These are phyloP conservation scores for Fusarium sp. DNA, from an alignment of 2,329 filamentous ascomycete species.

Conservation along the genomic window DNA sequence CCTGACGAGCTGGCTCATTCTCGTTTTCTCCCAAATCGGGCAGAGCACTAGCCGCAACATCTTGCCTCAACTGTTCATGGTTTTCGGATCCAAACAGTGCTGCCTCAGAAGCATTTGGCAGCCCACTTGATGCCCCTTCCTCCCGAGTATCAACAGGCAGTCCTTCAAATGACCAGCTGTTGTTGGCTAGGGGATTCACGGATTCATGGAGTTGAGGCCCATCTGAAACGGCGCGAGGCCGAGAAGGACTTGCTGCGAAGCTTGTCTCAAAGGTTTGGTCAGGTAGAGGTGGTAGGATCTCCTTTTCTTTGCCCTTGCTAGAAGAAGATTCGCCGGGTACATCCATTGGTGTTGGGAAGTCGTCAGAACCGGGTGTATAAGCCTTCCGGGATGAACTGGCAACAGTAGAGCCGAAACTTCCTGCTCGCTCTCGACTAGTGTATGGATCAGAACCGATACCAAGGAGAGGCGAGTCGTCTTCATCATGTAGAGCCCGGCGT, in stretches of 20 bases:
- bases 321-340: conserved; percentile 7
- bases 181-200: conserved; percentile 65
- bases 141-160: conserved; percentile 45
- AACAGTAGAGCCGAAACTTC: conserved; percentile 37
- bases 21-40: neutral
- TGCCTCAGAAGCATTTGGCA: neutral
- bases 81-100: neutral
- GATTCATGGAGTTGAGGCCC: conserved; percentile 57
- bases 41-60: neutral
- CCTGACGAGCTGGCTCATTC: neutral
- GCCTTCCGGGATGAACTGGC: conserved; percentile 39
- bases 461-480: conserved; percentile 4
- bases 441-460: neutral
- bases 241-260: conserved; percentile 38
- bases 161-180: conserved; percentile 68
- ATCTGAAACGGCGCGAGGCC: conserved; percentile 67
- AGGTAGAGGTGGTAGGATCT: conserved; percentile 10
- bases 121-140: neutral
- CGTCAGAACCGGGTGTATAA: conserved; percentile 40
- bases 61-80: neutral
- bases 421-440: conserved; percentile 14
- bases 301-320: conserved; percentile 31
- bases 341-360: conserved; percentile 26
- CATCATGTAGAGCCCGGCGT: conserved; percentile 41
- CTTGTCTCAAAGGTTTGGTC: conserved; percentile 9